phyloP scores from a whole-genome alignment of 208 protist species.

The Novymonas esmeraldas region DNA sequence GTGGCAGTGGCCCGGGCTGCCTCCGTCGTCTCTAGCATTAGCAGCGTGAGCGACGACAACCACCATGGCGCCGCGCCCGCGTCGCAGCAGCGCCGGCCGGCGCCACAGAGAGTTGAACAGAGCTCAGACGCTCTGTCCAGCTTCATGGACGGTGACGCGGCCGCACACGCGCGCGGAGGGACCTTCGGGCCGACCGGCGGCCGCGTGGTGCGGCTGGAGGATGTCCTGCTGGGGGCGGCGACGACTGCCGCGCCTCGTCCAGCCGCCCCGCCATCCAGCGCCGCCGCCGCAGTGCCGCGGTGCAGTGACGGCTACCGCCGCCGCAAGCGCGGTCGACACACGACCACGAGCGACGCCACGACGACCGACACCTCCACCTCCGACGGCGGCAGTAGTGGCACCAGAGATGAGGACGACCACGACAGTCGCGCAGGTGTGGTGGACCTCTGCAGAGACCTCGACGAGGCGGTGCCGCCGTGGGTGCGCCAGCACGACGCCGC shows the following conservation, averaged over 20 bases:
- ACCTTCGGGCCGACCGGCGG: too few species aligned
- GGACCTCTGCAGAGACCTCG: conserved; percentile 13
- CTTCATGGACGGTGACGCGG: background rate
- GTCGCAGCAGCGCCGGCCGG: background rate
- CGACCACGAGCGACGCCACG: background rate
- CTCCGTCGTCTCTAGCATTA: conserved; percentile 15
- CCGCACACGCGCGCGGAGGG: background rate
- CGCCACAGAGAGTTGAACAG: too few species aligned
- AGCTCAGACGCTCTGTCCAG: background rate
- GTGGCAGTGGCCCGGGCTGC: background rate
- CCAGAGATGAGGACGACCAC: background rate
- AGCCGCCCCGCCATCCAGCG: background rate
- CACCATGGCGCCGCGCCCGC: background rate
- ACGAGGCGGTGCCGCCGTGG: conserved; percentile 34
- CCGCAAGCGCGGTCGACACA: background rate
- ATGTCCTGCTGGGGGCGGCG: background rate
- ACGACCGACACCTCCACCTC: background rate
- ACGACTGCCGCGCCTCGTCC: background rate
- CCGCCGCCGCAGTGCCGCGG: background rate
- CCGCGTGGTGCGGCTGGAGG: background rate
- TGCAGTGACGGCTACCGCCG: background rate
- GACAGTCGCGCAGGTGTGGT: background rate
- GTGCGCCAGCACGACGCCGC: conserved; percentile 18
- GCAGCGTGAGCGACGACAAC: conserved; percentile 9
- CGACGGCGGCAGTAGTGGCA: background rate